phyloP scores from a whole-genome alignment of 2,329 filamentous ascomycete genomes.

The Leptographium lundbergii region DNA sequence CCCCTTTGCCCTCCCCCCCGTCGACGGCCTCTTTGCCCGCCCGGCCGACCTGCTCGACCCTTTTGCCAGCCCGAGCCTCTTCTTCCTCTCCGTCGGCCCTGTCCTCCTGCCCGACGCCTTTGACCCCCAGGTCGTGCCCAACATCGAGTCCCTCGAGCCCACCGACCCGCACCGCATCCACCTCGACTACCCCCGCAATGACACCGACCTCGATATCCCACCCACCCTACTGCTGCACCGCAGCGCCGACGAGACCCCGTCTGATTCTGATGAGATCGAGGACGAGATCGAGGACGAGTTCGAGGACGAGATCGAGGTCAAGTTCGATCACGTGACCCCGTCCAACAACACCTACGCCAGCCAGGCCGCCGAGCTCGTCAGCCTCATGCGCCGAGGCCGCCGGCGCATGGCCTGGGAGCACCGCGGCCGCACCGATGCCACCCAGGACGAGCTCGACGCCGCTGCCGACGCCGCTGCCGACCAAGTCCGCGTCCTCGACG shows the following conservation, averaged over 20 bases:
- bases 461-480: slow-evolving; percentile 17
- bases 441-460: not conserved
- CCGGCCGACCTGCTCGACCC: slow-evolving; percentile 43
- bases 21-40: slow-evolving; percentile 29
- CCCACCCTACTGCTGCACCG: slow-evolving; percentile 36
- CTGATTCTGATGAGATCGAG: no score
- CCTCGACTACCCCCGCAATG: slow-evolving; percentile 34
- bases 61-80: slow-evolving; percentile 44
- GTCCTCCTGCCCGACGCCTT: slow-evolving; percentile 25
- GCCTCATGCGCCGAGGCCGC: slow-evolving; percentile 36
- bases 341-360: slow-evolving; percentile 28
- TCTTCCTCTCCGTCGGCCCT: slow-evolving; percentile 42
- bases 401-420: slow-evolving; percentile 27
- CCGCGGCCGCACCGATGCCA: not conserved
- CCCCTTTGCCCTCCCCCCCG: slow-evolving; percentile 17
- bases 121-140: not conserved
- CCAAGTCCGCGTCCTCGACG: slow-evolving; percentile 25
- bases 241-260: not conserved
- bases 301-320: no score
- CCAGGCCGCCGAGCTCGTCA: slow-evolving; percentile 34
- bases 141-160: slow-evolving; percentile 4
- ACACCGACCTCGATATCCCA: slow-evolving; percentile 36
- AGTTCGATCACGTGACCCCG: not conserved
- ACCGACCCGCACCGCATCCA: not conserved
- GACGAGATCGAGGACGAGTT: no score